These are phyloP conservation scores for Hypoxylon sp. DNA, from an alignment of 2,329 filamentous ascomycete genomes.

Conservation along the genomic window DNA sequence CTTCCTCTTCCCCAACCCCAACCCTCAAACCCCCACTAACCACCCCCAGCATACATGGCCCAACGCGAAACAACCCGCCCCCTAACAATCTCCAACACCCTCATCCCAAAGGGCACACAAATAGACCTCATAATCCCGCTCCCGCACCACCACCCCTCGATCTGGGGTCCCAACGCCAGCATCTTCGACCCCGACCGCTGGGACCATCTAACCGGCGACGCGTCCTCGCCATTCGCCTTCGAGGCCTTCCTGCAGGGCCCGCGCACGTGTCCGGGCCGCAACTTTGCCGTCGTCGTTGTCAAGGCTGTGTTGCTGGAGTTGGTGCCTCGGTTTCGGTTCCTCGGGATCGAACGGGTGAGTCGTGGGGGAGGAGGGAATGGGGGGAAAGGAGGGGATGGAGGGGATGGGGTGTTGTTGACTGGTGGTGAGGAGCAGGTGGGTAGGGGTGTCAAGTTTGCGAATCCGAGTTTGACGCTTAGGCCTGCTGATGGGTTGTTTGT, in stretches of 20 bases:
- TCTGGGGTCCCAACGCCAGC: conserved; percentile 46
- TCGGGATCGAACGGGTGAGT: conserved; percentile 42
- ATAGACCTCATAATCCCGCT: conserved; percentile 45
- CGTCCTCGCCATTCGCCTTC: conserved; percentile 51
- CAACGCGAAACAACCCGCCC: conserved; percentile 41
- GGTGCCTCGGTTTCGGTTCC: conserved; percentile 42
- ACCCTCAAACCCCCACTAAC: background rate
- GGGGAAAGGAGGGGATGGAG: no score
- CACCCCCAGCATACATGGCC: conserved; percentile 35
- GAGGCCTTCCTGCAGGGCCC: conserved; percentile 50
- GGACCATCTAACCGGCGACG: conserved; percentile 36
- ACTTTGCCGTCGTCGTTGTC: conserved; percentile 45
- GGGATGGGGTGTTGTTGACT: conserved; percentile 31
- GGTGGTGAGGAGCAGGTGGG: conserved; percentile 42
- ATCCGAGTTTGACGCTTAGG: conserved; percentile 45
- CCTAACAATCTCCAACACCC: conserved; percentile 45
- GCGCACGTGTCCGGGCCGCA: conserved; percentile 48
- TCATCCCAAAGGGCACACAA: conserved; percentile 47
- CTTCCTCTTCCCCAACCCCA: background rate
- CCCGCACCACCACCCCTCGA: conserved; percentile 30
- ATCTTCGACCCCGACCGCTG: conserved; percentile 47
- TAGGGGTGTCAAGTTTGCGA: conserved; percentile 43
- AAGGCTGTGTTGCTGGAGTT: conserved; percentile 49
- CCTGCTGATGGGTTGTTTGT: conserved; percentile 42
- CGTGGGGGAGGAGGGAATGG: no score